Percentiles rank a stretch among this genome's conserved stretches.
These are phyloP conservation scores for Allium cepa DNA, from an alignment of 106 monocot genomes.

Conservation along the genomic window DNA sequence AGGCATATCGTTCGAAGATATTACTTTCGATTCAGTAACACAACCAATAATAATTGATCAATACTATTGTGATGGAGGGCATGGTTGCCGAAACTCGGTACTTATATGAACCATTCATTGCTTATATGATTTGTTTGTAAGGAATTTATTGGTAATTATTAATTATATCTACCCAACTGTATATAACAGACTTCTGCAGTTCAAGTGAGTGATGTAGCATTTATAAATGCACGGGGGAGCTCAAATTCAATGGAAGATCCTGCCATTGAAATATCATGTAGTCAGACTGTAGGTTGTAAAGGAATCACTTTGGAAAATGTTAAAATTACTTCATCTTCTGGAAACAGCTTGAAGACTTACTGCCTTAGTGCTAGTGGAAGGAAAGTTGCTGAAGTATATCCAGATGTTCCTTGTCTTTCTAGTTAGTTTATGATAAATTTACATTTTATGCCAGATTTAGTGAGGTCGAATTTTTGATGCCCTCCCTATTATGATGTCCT, in stretches of 20 bases:
- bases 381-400: not conserved
- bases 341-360: no score
- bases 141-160: no score
- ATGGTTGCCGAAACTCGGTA: not conserved
- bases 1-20: not conserved
- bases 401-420: conserved; percentile 5
- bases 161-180: no score
- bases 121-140: not conserved
- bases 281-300: not conserved
- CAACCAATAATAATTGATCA: not conserved
- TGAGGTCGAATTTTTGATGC: no score
- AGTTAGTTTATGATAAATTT: not conserved
- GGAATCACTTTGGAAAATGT: not conserved
- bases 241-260: not conserved
- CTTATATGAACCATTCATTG: not conserved
- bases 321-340: not conserved
- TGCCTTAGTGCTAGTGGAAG: no score
- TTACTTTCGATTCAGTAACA: not conserved
- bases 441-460: no score
- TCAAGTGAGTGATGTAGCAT: not conserved
- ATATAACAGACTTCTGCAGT: not conserved
- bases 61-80: not conserved
- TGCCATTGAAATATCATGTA: not conserved
- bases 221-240: not conserved
- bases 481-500: no score